Evolutionary conservation across 257 asterid genomes (phyloP).

Genomic region (Striga asiatica): DNA sequence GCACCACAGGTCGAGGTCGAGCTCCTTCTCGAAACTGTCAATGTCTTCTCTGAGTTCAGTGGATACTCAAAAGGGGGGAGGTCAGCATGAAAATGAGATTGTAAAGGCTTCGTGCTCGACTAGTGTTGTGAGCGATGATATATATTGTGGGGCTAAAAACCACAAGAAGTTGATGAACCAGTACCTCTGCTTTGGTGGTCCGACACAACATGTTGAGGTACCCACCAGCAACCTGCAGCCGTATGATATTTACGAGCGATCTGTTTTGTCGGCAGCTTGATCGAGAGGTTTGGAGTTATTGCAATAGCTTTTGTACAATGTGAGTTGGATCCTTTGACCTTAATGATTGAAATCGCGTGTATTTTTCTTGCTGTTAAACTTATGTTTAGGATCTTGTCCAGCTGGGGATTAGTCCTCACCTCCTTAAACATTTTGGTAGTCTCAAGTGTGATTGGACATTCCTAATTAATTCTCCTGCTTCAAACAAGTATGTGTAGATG

Average conservation of each 20-base stretch:
- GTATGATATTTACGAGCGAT: conserved; percentile 40
- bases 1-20: conserved; percentile 56
- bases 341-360: too few species aligned
- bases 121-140: conserved; percentile 10
- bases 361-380: too few species aligned
- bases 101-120: conserved; percentile 31
- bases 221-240: conserved; percentile 23
- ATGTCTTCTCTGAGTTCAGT: conserved; percentile 50
- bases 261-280: conserved; percentile 51
- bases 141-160: conserved; percentile 17
- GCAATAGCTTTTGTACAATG: too few species aligned
- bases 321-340: too few species aligned
- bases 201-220: conserved; percentile 23
- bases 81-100: conserved; percentile 31
- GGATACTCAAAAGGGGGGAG: conserved; percentile 43
- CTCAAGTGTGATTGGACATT: too few species aligned
- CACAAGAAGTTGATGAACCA: conserved; percentile 42
- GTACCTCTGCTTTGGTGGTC: conserved; percentile 61
- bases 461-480: too few species aligned
- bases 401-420: too few species aligned
- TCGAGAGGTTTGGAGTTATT: neutral
- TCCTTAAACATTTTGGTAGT: too few species aligned
- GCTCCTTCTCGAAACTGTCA: conserved; percentile 59
- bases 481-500: too few species aligned
- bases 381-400: too few species aligned